Conservation (phyloP, 306 rosid genomes). For the Vigna hirtella region DNA sequence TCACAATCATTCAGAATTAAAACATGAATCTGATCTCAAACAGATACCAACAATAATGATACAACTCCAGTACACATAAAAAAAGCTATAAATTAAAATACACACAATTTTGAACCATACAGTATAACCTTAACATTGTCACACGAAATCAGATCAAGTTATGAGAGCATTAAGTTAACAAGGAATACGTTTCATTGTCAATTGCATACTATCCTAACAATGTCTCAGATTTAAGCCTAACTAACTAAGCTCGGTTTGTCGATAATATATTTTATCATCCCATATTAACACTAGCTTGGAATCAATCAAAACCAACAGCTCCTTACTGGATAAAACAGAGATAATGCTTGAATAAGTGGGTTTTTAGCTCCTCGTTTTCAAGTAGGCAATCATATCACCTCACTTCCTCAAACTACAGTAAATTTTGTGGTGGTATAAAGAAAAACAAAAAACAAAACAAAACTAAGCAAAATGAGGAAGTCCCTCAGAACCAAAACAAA, state of each 20-base stretch:
- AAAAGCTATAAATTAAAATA: background rate
- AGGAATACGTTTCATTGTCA: background rate
- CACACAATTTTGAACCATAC: background rate
- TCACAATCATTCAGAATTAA: background rate
- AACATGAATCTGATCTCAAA: slow-evolving; percentile 5
- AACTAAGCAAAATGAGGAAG: accelerated
- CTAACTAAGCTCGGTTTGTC: background rate
- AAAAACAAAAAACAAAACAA: no score
- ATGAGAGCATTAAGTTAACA: background rate
- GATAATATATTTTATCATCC: background rate
- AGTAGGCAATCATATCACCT: background rate
- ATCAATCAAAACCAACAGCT: background rate
- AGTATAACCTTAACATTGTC: background rate
- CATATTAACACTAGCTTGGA: background rate
- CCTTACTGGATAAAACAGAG: background rate
- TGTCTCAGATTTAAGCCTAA: background rate
- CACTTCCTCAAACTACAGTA: no score
- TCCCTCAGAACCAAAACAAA: no score
- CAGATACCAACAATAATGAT: background rate
- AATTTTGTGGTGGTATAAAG: no score
- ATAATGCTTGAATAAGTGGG: background rate
- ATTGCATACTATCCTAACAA: background rate
- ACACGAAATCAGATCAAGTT: background rate
- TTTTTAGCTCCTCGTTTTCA: background rate
- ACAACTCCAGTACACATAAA: background rate